Conservation (phyloP, 2,329 filamentous ascomycete species). For the Colletotrichum sp. region DNA sequence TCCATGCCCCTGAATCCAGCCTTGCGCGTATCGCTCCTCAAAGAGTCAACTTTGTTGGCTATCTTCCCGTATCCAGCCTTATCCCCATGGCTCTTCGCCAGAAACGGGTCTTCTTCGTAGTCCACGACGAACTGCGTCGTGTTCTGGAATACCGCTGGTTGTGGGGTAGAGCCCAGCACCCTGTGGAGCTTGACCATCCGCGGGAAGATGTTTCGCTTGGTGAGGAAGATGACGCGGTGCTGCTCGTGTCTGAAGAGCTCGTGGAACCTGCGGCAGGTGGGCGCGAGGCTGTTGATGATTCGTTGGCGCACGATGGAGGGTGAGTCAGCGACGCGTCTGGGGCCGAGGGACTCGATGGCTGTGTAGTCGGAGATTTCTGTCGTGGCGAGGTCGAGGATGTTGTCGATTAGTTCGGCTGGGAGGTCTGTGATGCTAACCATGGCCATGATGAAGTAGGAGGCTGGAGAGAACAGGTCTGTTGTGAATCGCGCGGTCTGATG, state of each 20-base stretch:
- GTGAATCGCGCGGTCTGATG: fast-evolving
- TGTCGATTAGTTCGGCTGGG: not conserved
- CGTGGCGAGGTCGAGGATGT: not conserved
- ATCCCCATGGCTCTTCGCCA: not conserved
- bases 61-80: not conserved
- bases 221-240: not conserved
- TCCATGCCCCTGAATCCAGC: not conserved
- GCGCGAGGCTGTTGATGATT: not conserved
- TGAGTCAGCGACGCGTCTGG: not conserved
- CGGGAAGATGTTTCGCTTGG: not conserved
- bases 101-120: not conserved
- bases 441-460: not conserved
- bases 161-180: not conserved
- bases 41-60: not conserved
- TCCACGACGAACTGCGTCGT: not conserved
- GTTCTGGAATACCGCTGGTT: not conserved
- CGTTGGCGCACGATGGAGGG: not conserved
- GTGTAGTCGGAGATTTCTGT: not conserved
- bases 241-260: fast-evolving
- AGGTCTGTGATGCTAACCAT: not conserved
- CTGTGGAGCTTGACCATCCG: not conserved
- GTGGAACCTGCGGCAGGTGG: not conserved
- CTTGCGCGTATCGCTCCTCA: fast-evolving
- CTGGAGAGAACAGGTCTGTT: not conserved
- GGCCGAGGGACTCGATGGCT: not conserved